Base-by-base conservation (phyloP, 2,329 filamentous ascomycete species). In the Eutypa lata region DNA sequence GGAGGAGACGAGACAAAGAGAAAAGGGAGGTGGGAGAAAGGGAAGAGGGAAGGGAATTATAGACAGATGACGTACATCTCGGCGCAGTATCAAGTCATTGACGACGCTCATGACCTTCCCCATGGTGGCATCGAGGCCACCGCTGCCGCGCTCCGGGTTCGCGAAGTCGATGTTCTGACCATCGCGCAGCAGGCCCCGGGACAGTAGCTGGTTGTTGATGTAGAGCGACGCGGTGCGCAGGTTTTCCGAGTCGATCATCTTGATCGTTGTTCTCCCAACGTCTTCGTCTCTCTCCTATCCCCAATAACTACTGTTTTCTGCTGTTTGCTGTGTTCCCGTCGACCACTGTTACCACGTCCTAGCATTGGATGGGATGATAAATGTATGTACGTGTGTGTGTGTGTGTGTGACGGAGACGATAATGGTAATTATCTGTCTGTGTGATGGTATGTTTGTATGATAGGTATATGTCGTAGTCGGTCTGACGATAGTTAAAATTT, bases 51-150 rank as follows among this genome's bases (percentile, higher is more conserved):
- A 11, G 21, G 45, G 14, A 21, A 28, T 5, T 18, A 38, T 16
- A 22, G n/a, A 10, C 38, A 42, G 33, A n/a, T 48, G 52, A 77
- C 85, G 63, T 76, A 96, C 91, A 70, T 99, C 94, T 76, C 92
- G 84, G 60, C 92, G 84, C 55, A 97, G 71, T 54, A 99, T 90
- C 61, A 99, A 73, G 68, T 99, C 94, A 71, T 99, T 96, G 47
- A 99, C 85, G 22, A 99, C 81, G 67, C 93, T 89, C 74, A 99
- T 96, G 62, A 97, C 87, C 60, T 86, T 84, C 19, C 89, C 88
- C 86, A 94, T 93, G 18, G 89, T 89, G 48, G 81, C 82, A 22
- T 70, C 67, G 42, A 78, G 80, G 37, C 83, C 78, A 18, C 82
- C 83, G 18, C 80, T 79, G 57, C 86, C 82, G 54, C 78, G 80